Conservation (phyloP, 768 basidiomycete genomes). For the Strobilomyces confusus region DNA sequence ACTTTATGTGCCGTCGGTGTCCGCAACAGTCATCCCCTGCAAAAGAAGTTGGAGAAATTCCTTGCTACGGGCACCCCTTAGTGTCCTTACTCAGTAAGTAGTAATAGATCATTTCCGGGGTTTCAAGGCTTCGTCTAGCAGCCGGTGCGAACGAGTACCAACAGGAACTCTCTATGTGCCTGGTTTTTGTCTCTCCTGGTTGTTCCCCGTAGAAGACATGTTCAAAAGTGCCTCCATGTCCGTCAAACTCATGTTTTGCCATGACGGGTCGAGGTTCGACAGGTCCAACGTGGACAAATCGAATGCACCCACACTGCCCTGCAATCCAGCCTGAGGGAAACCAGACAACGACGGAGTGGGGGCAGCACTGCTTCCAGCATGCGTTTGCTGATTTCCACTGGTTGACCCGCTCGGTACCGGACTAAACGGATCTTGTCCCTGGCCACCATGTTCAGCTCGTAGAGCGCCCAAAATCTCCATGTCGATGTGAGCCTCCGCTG, state of each 20-base stretch:
- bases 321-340: constrained; percentile 29
- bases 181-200: constrained; percentile 24
- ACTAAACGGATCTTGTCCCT: constrained; percentile 22
- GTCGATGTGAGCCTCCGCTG: constrained; percentile 22
- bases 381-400: constrained; percentile 8
- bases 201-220: constrained; percentile 33
- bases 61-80: constrained; percentile 18
- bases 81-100: not conserved
- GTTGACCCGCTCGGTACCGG: constrained; percentile 26
- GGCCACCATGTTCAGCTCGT: constrained; percentile 19
- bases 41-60: constrained; percentile 65
- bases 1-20: constrained; percentile 53
- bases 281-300: constrained; percentile 49
- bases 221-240: constrained; percentile 56
- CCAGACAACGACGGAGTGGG: constrained; percentile 42
- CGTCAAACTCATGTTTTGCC: constrained; percentile 42
- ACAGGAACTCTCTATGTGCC: constrained; percentile 8
- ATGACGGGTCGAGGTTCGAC: constrained; percentile 39
- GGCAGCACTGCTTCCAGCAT: constrained; percentile 22
- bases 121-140: not conserved
- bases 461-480: constrained; percentile 37
- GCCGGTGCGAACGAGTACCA: constrained; percentile 1
- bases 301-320: constrained; percentile 34
- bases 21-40: constrained; percentile 59
- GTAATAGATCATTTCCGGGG: not conserved